These are phyloP conservation scores for Boletus reticulatus DNA, from an alignment of 768 basidiomycete species.

Conservation along the genomic window DNA sequence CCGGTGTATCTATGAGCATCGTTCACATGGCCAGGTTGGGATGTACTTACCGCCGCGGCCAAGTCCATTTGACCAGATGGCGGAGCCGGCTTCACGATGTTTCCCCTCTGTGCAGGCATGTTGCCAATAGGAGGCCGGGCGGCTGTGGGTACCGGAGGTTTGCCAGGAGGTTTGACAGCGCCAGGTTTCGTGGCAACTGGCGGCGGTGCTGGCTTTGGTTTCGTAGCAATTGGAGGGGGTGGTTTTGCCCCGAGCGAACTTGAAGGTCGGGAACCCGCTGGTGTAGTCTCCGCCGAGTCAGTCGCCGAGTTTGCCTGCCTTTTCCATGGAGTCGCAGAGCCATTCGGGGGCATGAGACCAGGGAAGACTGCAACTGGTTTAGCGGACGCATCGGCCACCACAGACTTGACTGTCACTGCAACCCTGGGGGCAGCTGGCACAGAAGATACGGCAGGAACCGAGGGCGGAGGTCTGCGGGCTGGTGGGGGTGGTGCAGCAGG, in stretches of 20 bases:
- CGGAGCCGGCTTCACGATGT: constrained; percentile 41
- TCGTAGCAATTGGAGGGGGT: constrained; percentile 59
- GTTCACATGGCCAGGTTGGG: background rate
- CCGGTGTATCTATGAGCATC: constrained; percentile 2
- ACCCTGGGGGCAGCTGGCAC: constrained; percentile 35
- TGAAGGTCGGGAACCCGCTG: constrained; percentile 48
- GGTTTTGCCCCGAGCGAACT: constrained; percentile 50
- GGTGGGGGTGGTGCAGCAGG: constrained; percentile 74
- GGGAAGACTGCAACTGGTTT: constrained; percentile 84
- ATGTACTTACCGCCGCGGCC: constrained; percentile 68
- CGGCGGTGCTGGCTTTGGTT: constrained; percentile 64
- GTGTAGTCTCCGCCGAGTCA: constrained; percentile 37
- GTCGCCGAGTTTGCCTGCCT: constrained; percentile 41
- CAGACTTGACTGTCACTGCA: constrained; percentile 38
- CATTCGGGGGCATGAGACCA: constrained; percentile 66
- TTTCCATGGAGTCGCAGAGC: constrained; percentile 74
- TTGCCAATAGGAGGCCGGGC: constrained; percentile 43
- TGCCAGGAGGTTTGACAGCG: constrained; percentile 47
- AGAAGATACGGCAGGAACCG: constrained; percentile 36
- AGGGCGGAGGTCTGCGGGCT: constrained; percentile 42
- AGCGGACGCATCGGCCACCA: constrained; percentile 58
- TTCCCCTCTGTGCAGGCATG: constrained; percentile 38
- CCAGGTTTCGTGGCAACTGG: constrained; percentile 54
- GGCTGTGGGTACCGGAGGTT: constrained; percentile 62
- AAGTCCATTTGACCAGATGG: constrained; percentile 71